phyloP scores from a whole-genome alignment of 2,329 filamentous ascomycete species.

The Stagonosporopsis rhizophila region DNA sequence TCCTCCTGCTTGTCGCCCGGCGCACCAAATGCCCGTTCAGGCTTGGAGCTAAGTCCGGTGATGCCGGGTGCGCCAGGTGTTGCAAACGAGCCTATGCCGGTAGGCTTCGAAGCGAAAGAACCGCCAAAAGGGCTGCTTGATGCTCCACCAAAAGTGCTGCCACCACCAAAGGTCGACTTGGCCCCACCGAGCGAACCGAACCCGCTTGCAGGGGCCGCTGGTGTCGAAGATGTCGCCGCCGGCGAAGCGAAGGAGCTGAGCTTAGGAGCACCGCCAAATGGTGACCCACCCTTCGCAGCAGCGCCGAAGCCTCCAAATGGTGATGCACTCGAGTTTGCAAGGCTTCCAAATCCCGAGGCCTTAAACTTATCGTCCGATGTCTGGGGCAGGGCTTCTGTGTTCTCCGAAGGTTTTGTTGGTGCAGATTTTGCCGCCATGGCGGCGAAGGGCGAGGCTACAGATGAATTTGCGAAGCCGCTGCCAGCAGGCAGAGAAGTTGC shows the following conservation, averaged over 20 bases:
- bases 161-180: slow-evolving; percentile 45
- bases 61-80: slow-evolving; percentile 61
- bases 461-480: slow-evolving; percentile 56
- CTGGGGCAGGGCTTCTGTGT: slow-evolving; percentile 38
- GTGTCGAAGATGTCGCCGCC: slow-evolving; percentile 25
- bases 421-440: slow-evolving; percentile 50
- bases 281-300: slow-evolving; percentile 31
- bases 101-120: slow-evolving; percentile 34
- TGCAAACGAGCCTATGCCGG: slow-evolving; percentile 71
- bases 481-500: slow-evolving; percentile 41
- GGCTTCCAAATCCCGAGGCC: slow-evolving; percentile 54
- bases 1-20: slow-evolving; percentile 60
- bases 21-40: slow-evolving; percentile 77
- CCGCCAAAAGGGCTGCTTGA: slow-evolving; percentile 42
- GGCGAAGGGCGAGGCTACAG: slow-evolving; percentile 57
- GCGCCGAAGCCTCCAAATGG: slow-evolving; percentile 42
- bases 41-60: slow-evolving; percentile 63
- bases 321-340: slow-evolving; percentile 49
- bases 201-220: slow-evolving; percentile 25
- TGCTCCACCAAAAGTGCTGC: slow-evolving; percentile 54
- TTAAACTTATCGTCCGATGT: slow-evolving; percentile 60
- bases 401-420: slow-evolving; percentile 30
- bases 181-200: slow-evolving; percentile 46
- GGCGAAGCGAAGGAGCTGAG: slow-evolving; percentile 37
- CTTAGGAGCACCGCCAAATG: slow-evolving; percentile 48